phyloP scores from a whole-genome alignment of 2,329 filamentous ascomycete genomes.

The Tolypocladium album region DNA sequence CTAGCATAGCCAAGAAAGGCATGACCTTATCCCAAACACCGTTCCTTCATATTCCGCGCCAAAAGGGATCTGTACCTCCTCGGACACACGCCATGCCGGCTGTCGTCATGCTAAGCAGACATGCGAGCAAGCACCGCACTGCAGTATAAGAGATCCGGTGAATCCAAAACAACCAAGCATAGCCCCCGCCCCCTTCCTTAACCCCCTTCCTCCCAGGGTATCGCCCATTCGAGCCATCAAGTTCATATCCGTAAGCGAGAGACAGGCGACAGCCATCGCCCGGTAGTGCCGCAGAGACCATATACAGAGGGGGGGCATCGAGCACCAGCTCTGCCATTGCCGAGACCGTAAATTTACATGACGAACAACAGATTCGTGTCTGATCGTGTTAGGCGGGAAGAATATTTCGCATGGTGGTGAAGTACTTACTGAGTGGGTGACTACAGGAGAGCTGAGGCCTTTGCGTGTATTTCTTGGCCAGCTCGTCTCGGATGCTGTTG shows the following conservation, averaged over 20 bases:
- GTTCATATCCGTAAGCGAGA: background rate
- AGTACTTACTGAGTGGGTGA: slow-evolving; percentile 76
- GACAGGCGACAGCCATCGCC: background rate
- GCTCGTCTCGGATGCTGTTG: slow-evolving; percentile 91
- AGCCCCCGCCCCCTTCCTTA: background rate
- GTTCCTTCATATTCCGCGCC: background rate
- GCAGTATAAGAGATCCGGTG: background rate
- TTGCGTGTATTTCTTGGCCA: slow-evolving; percentile 79
- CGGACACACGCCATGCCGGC: background rate
- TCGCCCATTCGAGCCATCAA: background rate
- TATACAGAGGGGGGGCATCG: background rate
- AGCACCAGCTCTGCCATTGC: background rate
- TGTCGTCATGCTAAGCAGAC: background rate
- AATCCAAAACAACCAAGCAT: background rate
- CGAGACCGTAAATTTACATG: slow-evolving; percentile 31
- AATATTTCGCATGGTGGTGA: background rate
- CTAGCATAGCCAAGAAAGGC: background rate
- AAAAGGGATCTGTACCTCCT: background rate
- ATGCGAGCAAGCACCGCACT: background rate
- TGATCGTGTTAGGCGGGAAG: slow-evolving; percentile 6
- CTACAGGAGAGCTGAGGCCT: slow-evolving; percentile 96
- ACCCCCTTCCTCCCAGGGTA: background rate
- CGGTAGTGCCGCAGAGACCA: background rate
- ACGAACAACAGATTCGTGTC: slow-evolving; percentile 55
- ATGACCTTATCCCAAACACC: background rate